Conservation (phyloP, 202 grass and related monocot genomes). For the Alloteropsis angusta region DNA sequence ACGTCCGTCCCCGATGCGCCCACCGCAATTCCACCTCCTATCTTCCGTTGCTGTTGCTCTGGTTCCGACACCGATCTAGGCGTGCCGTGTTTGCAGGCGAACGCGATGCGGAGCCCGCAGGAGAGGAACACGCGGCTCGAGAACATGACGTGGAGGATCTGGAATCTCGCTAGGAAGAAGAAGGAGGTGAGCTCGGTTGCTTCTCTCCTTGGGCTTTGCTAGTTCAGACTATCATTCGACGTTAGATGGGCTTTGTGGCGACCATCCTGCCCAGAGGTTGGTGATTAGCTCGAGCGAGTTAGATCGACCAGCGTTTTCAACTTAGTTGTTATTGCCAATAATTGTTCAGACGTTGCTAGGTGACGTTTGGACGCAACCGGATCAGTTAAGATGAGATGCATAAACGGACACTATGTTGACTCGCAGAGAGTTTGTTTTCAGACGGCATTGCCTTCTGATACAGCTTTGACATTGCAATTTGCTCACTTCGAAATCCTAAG, state of each 20-base stretch:
- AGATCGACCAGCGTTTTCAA: neutral
- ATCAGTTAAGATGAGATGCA: conserved; percentile 10
- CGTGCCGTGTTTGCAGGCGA: conserved; percentile 37
- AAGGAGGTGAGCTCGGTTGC: conserved; percentile 56
- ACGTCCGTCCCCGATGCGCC: neutral
- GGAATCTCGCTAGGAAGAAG: conserved; percentile 98
- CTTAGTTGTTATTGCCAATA: neutral
- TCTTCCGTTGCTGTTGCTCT: neutral
- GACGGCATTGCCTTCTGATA: neutral
- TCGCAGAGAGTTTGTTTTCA: neutral
- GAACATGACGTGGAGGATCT: conserved; percentile 99
- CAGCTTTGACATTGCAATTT: neutral
- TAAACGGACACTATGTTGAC: neutral
- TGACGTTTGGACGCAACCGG: neutral
- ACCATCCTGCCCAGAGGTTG: neutral
- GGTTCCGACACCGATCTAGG: conserved; percentile 29
- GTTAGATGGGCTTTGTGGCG: neutral
- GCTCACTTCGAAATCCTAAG: neutral
- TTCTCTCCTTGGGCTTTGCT: neutral
- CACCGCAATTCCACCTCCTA: neutral
- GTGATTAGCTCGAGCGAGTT: neutral
- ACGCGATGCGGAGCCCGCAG: conserved; percentile 97
- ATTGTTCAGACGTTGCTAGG: neutral
- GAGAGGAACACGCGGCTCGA: conserved; percentile 98
- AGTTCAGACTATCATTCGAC: neutral